These are phyloP conservation scores for Cajanus cajan DNA, from an alignment of 306 rosid species.

Conservation along the genomic window DNA sequence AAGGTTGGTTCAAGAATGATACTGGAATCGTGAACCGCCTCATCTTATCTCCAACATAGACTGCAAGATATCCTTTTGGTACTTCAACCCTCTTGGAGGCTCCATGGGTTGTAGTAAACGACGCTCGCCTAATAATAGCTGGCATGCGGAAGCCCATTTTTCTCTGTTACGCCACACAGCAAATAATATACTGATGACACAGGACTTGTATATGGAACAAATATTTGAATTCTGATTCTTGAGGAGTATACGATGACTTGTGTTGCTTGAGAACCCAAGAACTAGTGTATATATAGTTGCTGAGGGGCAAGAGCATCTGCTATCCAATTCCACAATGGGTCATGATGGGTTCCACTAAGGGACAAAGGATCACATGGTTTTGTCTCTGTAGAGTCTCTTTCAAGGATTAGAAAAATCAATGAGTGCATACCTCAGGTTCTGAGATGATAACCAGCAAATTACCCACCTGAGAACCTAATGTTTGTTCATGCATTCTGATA, in stretches of 20 bases:
- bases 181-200: not conserved
- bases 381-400: conserved; percentile 4
- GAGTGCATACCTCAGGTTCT: not conserved
- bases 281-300: conserved; percentile 14
- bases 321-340: not conserved
- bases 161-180: not conserved
- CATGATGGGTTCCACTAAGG: not conserved
- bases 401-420: not conserved
- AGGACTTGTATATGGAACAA: not conserved
- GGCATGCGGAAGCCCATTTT: conserved; percentile 34
- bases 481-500: not conserved
- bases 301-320: not conserved
- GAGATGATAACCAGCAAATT: not conserved
- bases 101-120: not conserved
- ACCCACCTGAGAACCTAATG: not conserved
- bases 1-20: not conserved
- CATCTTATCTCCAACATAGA: not conserved
- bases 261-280: not conserved
- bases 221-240: not conserved
- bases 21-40: not conserved
- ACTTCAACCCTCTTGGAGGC: not conserved
- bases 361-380: conserved; percentile 10
- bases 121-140: not conserved
- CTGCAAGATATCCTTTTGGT: not conserved
- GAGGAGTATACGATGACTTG: not conserved